phyloP scores from a whole-genome alignment of 345 rosid species.

The Ceriops decandra region DNA sequence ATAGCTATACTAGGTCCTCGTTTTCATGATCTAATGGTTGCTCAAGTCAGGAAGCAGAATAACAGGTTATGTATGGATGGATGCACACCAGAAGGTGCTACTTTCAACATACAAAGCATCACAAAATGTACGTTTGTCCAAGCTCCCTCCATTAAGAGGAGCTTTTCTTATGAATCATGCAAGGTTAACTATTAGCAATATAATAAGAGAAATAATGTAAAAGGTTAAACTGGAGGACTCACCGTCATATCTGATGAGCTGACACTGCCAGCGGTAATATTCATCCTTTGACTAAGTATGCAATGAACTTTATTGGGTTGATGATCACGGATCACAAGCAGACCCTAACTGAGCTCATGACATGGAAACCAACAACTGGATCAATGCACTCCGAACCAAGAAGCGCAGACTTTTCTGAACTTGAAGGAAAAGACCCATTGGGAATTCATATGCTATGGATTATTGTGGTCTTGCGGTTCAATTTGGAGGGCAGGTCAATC shows the following conservation, averaged over 20 bases:
- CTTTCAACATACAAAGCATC: neutral
- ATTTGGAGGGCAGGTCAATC: neutral
- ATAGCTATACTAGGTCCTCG: neutral
- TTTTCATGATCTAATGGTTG: neutral
- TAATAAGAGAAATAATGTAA: neutral
- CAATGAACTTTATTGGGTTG: too few relatives aligned
- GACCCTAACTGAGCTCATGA: neutral
- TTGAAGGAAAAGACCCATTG: neutral
- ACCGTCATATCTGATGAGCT: constrained; percentile 80
- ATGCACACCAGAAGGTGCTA: neutral
- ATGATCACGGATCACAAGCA: neutral
- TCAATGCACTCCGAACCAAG: neutral
- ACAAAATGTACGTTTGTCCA: neutral
- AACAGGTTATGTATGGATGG: neutral
- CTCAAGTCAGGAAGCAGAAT: neutral
- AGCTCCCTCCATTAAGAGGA: neutral
- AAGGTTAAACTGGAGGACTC: constrained; percentile 29
- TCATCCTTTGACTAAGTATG: too few relatives aligned
- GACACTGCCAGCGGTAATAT: constrained; percentile 1
- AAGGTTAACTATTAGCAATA: neutral
- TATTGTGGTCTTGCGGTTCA: neutral
- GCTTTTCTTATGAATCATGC: neutral
- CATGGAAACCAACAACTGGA: neutral
- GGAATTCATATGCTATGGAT: neutral
- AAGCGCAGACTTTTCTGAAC: neutral